Evolutionary conservation across 2,329 filamentous ascomycete genomes (phyloP).

Genomic region (Xylariaceae sp.): DNA sequence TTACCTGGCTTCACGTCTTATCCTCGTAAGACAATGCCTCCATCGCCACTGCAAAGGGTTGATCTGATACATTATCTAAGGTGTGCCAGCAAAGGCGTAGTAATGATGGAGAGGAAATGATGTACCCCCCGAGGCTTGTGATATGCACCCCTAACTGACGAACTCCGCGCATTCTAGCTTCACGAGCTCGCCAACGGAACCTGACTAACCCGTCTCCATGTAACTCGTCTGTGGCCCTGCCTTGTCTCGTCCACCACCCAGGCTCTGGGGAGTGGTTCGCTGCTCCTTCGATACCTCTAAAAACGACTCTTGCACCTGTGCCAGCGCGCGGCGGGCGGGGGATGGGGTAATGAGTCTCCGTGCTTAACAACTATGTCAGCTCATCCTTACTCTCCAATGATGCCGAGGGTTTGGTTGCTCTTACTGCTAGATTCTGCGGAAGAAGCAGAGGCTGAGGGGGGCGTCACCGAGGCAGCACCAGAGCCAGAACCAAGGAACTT

Average conservation of each 20-base stretch:
- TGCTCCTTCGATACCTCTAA: constrained; percentile 7
- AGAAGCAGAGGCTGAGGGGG: background rate
- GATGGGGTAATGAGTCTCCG: constrained; percentile 2
- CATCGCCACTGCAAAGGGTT: too few species aligned
- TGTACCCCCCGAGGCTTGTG: background rate
- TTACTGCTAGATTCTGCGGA: constrained; percentile 8
- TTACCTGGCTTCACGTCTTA: too few species aligned
- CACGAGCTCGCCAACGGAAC: background rate
- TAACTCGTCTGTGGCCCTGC: background rate
- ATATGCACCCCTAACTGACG: too few species aligned
- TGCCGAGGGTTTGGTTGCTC: background rate
- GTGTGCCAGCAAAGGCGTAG: too few species aligned
- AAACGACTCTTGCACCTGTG: constrained; percentile 11
- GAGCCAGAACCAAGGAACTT: background rate
- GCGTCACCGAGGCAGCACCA: background rate
- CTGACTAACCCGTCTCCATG: background rate
- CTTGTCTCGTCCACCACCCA: background rate
- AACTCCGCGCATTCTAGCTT: background rate
- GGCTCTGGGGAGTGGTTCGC: background rate
- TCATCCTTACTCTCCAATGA: background rate
- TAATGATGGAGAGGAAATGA: background rate
- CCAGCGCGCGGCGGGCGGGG: background rate
- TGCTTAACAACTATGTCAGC: constrained; percentile 1
- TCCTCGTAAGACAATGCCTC: too few species aligned
- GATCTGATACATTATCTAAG: too few species aligned